Conservation (phyloP, 78 protist species). For the Bodo saltans region DNA sequence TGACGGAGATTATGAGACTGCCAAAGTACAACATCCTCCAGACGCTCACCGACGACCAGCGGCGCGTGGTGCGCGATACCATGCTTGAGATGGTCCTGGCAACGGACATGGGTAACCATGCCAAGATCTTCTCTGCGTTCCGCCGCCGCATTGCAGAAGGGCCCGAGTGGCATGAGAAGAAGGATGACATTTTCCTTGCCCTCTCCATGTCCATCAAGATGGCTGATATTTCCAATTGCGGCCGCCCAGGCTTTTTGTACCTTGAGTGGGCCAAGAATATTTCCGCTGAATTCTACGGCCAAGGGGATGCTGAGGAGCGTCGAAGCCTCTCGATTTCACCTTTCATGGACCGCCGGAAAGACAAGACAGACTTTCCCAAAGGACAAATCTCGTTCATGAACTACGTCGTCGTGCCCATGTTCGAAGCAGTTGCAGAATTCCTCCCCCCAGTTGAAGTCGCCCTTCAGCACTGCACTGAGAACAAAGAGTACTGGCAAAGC, state of each 20-base stretch:
- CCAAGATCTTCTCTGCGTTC: constrained; percentile 30
- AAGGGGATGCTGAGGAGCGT: constrained; percentile 51
- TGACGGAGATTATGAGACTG: constrained; percentile 58
- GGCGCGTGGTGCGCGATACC: constrained; percentile 29
- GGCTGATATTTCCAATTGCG: constrained; percentile 52
- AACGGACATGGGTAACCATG: constrained; percentile 63
- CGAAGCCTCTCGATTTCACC: constrained; percentile 42
- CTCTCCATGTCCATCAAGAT: constrained; percentile 14
- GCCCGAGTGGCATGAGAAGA: not conserved
- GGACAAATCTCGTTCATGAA: constrained; percentile 47
- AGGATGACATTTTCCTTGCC: constrained; percentile 19
- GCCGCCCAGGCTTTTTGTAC: constrained; percentile 5
- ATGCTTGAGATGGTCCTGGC: constrained; percentile 47
- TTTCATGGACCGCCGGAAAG: constrained; percentile 42
- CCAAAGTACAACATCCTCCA: constrained; percentile 17
- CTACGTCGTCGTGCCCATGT: constrained; percentile 36
- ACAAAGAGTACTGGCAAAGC: constrained; percentile 20
- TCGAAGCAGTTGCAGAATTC: constrained; percentile 23
- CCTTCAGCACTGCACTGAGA: constrained; percentile 8
- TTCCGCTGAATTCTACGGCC: constrained; percentile 39
- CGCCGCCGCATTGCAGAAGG: constrained; percentile 7
- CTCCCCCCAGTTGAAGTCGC: constrained; percentile 18
- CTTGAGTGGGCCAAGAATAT: constrained; percentile 30
- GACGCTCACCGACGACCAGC: constrained; percentile 1
- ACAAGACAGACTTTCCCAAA: constrained; percentile 11